Evolutionary conservation across 768 basidiomycete species (phyloP).

Genomic region (Kwoniella dendrophila): DNA sequence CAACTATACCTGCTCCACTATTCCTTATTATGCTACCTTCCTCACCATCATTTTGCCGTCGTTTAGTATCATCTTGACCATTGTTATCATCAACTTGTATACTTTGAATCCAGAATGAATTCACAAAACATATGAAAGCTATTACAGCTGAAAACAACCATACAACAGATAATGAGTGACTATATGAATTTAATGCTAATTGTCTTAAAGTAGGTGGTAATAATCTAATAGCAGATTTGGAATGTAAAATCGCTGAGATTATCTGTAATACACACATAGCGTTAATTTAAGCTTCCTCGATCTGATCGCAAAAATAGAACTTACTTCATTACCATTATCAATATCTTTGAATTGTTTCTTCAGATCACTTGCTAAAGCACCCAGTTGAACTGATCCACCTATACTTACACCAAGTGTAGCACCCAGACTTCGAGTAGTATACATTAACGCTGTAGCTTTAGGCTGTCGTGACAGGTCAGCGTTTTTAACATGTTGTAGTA

Average conservation of each 20-base stretch:
- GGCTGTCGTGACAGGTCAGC: conserved; percentile 37
- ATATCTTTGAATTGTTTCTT: conserved; percentile 19
- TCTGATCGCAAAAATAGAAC: conserved; percentile 26
- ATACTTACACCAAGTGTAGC: conserved; percentile 50
- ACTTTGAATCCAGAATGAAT: conserved; percentile 33
- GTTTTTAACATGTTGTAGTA: background rate
- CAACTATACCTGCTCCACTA: conserved; percentile 13
- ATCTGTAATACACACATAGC: conserved; percentile 40
- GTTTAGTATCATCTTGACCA: too few species aligned
- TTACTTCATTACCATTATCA: conserved; percentile 32
- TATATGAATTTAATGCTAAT: conserved; percentile 46
- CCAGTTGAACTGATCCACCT: conserved; percentile 51
- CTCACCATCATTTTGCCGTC: conserved; percentile 1
- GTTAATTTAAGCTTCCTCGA: conserved; percentile 43
- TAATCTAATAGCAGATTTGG: conserved; percentile 48
- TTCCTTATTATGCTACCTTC: background rate
- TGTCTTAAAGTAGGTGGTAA: conserved; percentile 29
- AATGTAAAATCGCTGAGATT: conserved; percentile 49
- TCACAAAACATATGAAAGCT: conserved; percentile 28
- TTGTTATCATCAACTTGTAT: conserved; percentile 25
- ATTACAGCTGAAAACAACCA: conserved; percentile 27
- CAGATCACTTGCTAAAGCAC: conserved; percentile 35
- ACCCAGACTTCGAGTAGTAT: conserved; percentile 52
- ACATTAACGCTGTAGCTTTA: conserved; percentile 53
- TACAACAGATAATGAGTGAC: conserved; percentile 34